Base-by-base conservation (phyloP, 148 eudicot species). In the Rhododendron ferrugineum region DNA sequence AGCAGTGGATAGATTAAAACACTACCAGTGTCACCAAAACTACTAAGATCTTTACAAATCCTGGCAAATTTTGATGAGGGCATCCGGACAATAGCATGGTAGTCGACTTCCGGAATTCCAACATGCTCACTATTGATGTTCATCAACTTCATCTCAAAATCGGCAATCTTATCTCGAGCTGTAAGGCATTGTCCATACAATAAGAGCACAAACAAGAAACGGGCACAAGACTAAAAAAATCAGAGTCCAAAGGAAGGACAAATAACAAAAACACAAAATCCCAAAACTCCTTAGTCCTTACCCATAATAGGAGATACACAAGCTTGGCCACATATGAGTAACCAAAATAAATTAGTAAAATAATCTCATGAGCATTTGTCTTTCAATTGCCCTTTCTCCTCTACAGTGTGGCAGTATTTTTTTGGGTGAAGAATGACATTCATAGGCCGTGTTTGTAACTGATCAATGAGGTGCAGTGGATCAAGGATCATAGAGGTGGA, bases 71-170 rank as follows among this genome's bases (percentile, higher is more conserved):
- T 91, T 18, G 86, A 23, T 1, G 94, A 78, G 9, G 96, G 96
- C 96, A 93, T 93, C 44, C 92, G 85, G 26, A 93, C 94, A 80
- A 92, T 90, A 6, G 92, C 92, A 73, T 93, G 91, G 84, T 92
- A 93, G 44, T 93, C 93, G 18, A 91, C 87, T 78, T 93, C 96
- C 2, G 96, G 96, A 76, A 93, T 91, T 75, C 93, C 94, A 44
- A 92, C 88, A 81, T 91, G 94, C 83, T 93, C 92, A 49, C 96
- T 92, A 80, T 93, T 92, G 32, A 93, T 93, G 84, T 93, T 94
- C 94, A 93, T 92, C 78, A 92, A 88, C 77, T 93, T 93, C 96
- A 93, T 93, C 90, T 92, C 94, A 84, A 92, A 89, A 49, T 92
- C 93, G 1, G 94, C 88, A 79, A 93, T 92, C 92, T 87, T 92